Percentiles rank a stretch among this genome's conserved stretches.
Conservation (phyloP, 768 basidiomycete genomes). For the Lactarius evosmus region DNA sequence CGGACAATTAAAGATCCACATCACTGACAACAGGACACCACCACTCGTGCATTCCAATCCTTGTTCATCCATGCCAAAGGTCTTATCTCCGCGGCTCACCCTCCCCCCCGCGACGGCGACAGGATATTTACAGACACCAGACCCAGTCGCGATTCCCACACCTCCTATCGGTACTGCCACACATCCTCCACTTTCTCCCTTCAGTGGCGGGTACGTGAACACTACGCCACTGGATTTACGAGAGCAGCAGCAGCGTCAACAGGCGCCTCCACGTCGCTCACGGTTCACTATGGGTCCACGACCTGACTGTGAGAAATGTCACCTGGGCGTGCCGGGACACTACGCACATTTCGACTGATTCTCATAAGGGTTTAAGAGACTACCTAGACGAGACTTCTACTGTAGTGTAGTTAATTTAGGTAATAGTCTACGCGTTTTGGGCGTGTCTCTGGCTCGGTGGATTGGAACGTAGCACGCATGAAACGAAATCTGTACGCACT, state of each 20-base stretch:
- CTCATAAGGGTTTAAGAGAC: background rate
- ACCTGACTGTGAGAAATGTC: conserved; percentile 64
- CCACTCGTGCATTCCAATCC: conserved; percentile 1
- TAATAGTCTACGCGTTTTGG: background rate
- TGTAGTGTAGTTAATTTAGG: background rate
- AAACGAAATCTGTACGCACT: background rate
- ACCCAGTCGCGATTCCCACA: conserved; percentile 5
- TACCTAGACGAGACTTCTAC: background rate
- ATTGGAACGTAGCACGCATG: background rate
- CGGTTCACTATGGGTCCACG: conserved; percentile 71
- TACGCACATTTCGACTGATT: conserved; percentile 61
- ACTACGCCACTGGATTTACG: background rate
- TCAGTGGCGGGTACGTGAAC: conserved; percentile 29
- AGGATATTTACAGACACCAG: conserved; percentile 8
- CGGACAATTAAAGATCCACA: conserved; percentile 25
- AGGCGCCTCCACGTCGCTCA: conserved; percentile 38
- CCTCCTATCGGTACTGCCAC: conserved; percentile 9
- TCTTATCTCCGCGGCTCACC: background rate
- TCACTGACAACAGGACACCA: conserved; percentile 34
- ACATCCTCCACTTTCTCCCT: conserved; percentile 10
- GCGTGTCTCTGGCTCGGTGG: background rate
- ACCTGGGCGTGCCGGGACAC: conserved; percentile 63
- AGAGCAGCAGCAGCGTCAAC: conserved; percentile 23
- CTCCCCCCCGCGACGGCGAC: background rate
- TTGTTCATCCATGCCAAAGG: background rate